A percentile compares a stretch with the other conserved stretches of the same genome.
Evolutionary conservation across 192 early-diverging fungal genomes (phyloP).

Genomic region (Coemansia sp.): DNA sequence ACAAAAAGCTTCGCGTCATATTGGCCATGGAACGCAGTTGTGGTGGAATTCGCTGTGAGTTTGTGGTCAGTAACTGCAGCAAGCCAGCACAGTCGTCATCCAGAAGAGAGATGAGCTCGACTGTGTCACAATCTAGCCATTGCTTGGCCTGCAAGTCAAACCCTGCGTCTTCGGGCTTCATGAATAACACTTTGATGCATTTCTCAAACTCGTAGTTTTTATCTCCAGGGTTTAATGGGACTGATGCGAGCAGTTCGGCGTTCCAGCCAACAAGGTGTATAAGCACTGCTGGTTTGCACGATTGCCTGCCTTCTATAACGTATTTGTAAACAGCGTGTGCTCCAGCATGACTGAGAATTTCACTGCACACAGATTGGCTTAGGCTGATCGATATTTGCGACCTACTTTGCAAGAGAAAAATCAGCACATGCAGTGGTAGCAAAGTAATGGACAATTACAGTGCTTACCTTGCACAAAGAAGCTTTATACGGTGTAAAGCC

Average conservation of each 20-base stretch:
- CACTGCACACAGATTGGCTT: constrained; percentile 29
- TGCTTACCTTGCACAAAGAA: constrained; percentile 10
- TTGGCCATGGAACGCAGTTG: constrained; percentile 38
- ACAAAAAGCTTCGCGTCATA: constrained; percentile 44
- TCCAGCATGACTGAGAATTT: constrained; percentile 43
- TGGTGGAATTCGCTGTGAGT: constrained; percentile 29
- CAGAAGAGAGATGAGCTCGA: constrained; percentile 37
- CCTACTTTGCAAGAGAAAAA: neutral
- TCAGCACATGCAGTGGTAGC: neutral
- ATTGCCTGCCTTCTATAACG: constrained; percentile 39
- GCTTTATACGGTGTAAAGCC: constrained; percentile 17
- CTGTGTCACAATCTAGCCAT: constrained; percentile 29
- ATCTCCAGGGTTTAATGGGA: neutral
- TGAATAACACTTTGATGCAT: constrained; percentile 40
- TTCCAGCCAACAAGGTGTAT: constrained; percentile 52
- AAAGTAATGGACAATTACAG: neutral
- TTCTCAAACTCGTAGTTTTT: constrained; percentile 9
- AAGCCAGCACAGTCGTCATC: constrained; percentile 37
- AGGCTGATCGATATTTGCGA: constrained; percentile 15
- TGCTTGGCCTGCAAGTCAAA: constrained; percentile 30
- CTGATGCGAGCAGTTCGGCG: constrained; percentile 25
- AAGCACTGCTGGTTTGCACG: constrained; percentile 32
- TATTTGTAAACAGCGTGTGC: constrained; percentile 54
- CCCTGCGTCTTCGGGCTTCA: neutral
- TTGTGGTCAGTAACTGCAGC: constrained; percentile 13